phyloP scores from a whole-genome alignment of 2,329 filamentous ascomycete genomes.

The Colletotrichum sp. region DNA sequence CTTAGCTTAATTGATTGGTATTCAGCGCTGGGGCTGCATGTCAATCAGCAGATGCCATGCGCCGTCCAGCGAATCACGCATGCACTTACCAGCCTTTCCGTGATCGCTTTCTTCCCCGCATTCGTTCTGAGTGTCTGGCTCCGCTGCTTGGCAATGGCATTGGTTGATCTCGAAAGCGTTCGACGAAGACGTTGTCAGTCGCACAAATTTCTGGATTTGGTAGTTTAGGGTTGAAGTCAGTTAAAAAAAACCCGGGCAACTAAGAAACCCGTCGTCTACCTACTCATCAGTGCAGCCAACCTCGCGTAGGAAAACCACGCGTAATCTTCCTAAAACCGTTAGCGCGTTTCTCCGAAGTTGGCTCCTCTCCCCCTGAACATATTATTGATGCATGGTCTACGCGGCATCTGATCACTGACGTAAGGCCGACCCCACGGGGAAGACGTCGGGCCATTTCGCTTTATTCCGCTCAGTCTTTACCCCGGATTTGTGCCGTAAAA shows the following conservation, averaged over 20 bases:
- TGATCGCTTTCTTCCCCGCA: background rate
- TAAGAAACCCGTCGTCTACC: background rate
- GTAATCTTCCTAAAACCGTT: background rate
- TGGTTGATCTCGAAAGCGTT: background rate
- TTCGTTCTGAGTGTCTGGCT: background rate
- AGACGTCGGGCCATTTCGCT: background rate
- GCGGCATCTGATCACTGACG: background rate
- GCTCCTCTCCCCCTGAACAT: background rate
- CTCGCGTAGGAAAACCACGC: background rate
- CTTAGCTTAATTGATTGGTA: no score
- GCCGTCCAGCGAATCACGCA: constrained; percentile 38
- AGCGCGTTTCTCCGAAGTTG: background rate
- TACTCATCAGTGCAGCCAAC: background rate
- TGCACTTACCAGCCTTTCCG: background rate
- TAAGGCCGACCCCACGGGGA: background rate
- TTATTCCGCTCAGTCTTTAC: background rate
- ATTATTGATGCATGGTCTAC: background rate
- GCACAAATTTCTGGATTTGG: background rate
- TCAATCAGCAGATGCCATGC: constrained; percentile 16
- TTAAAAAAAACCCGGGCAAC: background rate
- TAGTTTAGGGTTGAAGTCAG: background rate
- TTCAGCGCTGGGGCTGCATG: background rate
- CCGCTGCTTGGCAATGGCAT: background rate
- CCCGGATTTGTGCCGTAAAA: background rate
- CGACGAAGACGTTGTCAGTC: background rate